Evolutionary conservation across 768 basidiomycete genomes (phyloP), one percentile per base, ranked within the genome.

Genomic region (Boletus coccyginus): DNA sequence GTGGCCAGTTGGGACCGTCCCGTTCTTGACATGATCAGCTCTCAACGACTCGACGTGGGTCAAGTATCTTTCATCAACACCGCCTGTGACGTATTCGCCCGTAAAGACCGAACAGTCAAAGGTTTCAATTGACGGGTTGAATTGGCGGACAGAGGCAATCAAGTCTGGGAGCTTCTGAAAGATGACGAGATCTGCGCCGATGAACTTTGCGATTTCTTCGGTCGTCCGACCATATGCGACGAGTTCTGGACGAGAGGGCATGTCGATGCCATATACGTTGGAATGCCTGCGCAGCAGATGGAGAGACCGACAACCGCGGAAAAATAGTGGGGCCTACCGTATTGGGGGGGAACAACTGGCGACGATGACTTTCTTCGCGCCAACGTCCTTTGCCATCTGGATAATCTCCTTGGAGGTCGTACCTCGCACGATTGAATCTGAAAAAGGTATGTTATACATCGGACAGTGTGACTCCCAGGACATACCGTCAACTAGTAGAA

Each of bases 61-160:
- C 46, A 99, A 77, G 74, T 99, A 98, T 44, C 67, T 78, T 61
- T 92, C 88, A 63, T 91, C 86, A 27, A 99, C 89, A 16, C 89
- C 90, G 17, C 97, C 96, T 2, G 96, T 99, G 49, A 98, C 84
- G 70, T 99, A 99, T 69, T 97, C 86, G 44, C 97, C 97, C 10
- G 92, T 93, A 74, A 98, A 99, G 24, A 99, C 96, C 14, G 96
- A 98, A 74, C 96, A 98, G 67, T 99, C 97, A 67, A 98, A 97
- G 9, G 77, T 72, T 50, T 75, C 70, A 67, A 99, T 89, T 16
- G 73, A 69, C 0, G 87, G 82, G 70, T 97, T 98, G 73, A 93
- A 82, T 64, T 90, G 86, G 49, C 87, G 80, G 58, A 98, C 95
- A 19, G 93, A 92, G 21, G 84, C 72, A 55, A 95, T 78, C 58